Evolutionary conservation across 805 yeast species (phyloP), one percentile per base, ranked within the genome.

Genomic region (Pichia paraexigua): DNA sequence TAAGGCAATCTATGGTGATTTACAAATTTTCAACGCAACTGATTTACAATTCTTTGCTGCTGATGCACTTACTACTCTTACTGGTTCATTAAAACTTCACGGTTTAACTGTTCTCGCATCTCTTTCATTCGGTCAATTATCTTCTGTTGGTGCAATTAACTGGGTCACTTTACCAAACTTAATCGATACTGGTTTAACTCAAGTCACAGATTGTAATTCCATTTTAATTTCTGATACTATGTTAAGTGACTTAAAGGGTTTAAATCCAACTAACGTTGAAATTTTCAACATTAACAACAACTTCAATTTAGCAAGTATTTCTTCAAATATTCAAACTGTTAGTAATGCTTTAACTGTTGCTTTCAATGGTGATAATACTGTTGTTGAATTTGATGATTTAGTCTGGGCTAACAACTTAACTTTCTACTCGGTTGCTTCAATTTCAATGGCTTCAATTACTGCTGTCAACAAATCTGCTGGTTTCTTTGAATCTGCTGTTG

Each of bases 281-380:
- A 79, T 77, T 48, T 83, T 84, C 74, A 76, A 92, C 76, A 79
- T 94, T 64, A 91, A 90, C 90, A 94, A 94, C 85, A 94, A 94
- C 82, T 74, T 70, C 60, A 79, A 83, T 68, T 80, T 94, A 70
- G 80, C 76, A 60, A 70, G 87, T 54, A 79, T 86, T 61, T 78
- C 85, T 67, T 82, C 92, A 49, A 80, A 80, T 57, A 78, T 92
- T 67, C 71, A 82, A 70, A 71, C 85, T 54, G 94, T 90, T 57
- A 79, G 92, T 56, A 80, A 80, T 67, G 68, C 83, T 56, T 77
- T 94, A 63, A 81, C 84, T 63, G 82, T 94, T 67, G 82, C 96
- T 58, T 86, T 78, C 77, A 94, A 94, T 77, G 86, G 96, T 67
- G 83, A 83, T 56, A 73, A 78, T 54, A 89, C 87, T 55, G 82